Percentiles rank a stretch among this genome's conserved stretches.
Conservation (phyloP, 768 basidiomycete genomes). For the Chalciporus pseudorubinellus region DNA sequence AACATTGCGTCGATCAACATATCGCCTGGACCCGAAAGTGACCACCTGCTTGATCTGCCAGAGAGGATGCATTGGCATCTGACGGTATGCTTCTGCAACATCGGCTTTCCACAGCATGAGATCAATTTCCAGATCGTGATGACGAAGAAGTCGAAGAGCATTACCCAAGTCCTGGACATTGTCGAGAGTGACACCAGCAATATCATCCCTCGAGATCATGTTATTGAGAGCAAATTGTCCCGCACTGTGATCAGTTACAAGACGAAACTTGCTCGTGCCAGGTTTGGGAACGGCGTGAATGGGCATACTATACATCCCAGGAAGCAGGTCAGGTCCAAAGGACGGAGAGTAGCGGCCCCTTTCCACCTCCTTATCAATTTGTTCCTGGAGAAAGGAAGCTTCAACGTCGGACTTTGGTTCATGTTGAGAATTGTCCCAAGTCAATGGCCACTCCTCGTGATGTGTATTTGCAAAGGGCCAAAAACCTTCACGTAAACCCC, state of each 20-base stretch:
- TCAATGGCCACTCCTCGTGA: no score
- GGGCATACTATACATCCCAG: constrained; percentile 45
- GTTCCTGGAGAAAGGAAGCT: no score
- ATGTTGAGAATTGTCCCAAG: no score
- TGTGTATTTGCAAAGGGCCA: no score
- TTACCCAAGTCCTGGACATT: constrained; percentile 33
- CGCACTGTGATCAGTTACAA: constrained; percentile 42
- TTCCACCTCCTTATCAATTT: background rate
- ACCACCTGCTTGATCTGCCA: constrained; percentile 44
- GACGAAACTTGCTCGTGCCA: constrained; percentile 32
- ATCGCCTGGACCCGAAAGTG: constrained; percentile 1
- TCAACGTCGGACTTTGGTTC: no score
- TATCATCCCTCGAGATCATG: constrained; percentile 22
- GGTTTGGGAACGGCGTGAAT: constrained; percentile 50
- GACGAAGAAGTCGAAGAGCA: background rate
- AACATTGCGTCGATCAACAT: constrained; percentile 25
- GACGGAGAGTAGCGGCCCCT: background rate
- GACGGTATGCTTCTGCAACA: constrained; percentile 35
- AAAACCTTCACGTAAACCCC: no score
- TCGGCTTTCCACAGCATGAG: constrained; percentile 35
- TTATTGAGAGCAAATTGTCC: constrained; percentile 41
- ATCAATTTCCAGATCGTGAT: accelerated
- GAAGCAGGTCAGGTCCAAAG: constrained; percentile 21
- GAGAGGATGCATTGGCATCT: constrained; percentile 35
- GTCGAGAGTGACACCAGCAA: constrained; percentile 31